Conservation (phyloP, 768 basidiomycete genomes). For the Leccinum boreale region DNA sequence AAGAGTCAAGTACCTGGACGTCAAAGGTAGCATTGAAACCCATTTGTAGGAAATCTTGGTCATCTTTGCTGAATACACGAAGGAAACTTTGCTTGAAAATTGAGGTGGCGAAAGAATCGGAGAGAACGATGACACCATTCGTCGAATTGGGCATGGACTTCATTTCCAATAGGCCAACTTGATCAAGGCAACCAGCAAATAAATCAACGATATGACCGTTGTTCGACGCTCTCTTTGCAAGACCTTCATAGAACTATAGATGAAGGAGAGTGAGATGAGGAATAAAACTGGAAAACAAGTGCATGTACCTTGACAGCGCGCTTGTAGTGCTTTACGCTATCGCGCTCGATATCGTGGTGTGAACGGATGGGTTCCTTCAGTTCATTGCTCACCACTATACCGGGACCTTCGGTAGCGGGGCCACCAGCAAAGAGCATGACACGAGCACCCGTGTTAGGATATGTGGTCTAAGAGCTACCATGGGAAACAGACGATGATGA, state of each 20-base stretch:
- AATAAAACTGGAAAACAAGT: neutral
- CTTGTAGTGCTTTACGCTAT: constrained; percentile 96
- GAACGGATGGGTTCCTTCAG: constrained; percentile 96
- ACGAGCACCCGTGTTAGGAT: constrained; percentile 92
- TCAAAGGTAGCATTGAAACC: constrained; percentile 99
- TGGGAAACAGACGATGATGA: neutral
- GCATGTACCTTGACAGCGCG: constrained; percentile 82
- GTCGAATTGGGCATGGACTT: constrained; percentile 93
- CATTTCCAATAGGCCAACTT: constrained; percentile 98
- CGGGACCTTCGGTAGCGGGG: constrained; percentile 94
- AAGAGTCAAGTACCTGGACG: constrained; percentile 64
- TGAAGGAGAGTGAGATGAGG: neutral
- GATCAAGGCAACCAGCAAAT: constrained; percentile 96
- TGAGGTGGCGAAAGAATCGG: constrained; percentile 95
- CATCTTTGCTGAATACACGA: constrained; percentile 88
- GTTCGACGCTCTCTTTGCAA: constrained; percentile 88
- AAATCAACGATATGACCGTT: constrained; percentile 95
- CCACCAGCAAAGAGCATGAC: constrained; percentile 97
- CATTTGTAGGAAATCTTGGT: constrained; percentile 90
- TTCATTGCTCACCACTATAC: constrained; percentile 94
- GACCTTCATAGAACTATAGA: constrained; percentile 86
- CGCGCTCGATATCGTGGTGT: constrained; percentile 97
- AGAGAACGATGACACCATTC: constrained; percentile 93
- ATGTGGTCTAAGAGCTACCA: constrained; percentile 55
- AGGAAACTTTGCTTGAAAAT: constrained; percentile 99